Base-by-base conservation (phyloP, 1,284 basidiomycete species). In the Rhodofomes roseus region DNA sequence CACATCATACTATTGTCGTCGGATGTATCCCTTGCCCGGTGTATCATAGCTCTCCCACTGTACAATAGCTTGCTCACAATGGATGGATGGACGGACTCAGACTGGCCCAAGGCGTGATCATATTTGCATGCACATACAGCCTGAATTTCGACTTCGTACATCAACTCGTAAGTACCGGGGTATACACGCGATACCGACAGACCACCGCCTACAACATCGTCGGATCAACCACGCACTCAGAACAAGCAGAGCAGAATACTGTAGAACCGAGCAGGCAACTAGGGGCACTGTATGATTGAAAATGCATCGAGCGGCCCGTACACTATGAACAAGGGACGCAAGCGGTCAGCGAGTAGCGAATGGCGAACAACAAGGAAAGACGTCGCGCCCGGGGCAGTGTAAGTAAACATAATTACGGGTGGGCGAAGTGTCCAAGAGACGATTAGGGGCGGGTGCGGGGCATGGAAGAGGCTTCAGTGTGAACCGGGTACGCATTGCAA, bases 41-140 rank as follows among this genome's bases (percentile, higher is more conserved):
- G 41, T 43, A 43, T 56, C 55, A 54, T 50, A 43, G n/a, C 57
- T 50, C 12, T 14, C 39, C 43, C 46, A 29, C 25, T 29, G 46
- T 48, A 48, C 46, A 27, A 48, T 48, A 48, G 46, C 14, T 29
- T 27, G 25, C 46, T 48, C 27, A 48, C 16, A 27, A 27, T 48
- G 37, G 37, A 48, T 48, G 46, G 23, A 29, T 48, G 46, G 25
- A 48, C 6, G 46, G 41, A 29, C 12, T 18, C 16, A 44, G 25
- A n/a, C n/a, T n/a, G n/a, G n/a, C n/a, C n/a, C n/a, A n/a, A n/a
- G n/a, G n/a, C n/a, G n/a, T n/a, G n/a, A n/a, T n/a, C n/a, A n/a
- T n/a, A n/a, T n/a, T n/a, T n/a, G n/a, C n/a, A n/a, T n/a, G n/a
- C n/a, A n/a, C n/a, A n/a, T n/a, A 11, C 31, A 34, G 31, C 11